Evolutionary conservation across 2,329 filamentous ascomycete species (phyloP), one percentile per base, ranked within the genome.

Genomic region (Calonectria naviculata): DNA sequence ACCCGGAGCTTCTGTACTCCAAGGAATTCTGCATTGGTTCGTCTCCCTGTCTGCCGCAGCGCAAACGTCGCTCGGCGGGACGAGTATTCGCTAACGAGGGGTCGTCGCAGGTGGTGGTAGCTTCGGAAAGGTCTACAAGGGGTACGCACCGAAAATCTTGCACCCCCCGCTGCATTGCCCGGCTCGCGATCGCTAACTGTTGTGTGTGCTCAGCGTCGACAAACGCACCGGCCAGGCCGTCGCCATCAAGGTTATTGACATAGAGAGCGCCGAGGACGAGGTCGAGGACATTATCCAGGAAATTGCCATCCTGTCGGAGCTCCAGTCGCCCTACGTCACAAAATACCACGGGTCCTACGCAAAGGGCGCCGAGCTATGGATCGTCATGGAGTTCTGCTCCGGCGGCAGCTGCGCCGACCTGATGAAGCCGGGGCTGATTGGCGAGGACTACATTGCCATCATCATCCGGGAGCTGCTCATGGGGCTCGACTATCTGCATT

Each of bases 231-330:
- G 97, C 42, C 93, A 97, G 80, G 93, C 96, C 15, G 97, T 99
- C 62, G 97, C 97, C 31, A 99, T 99, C 87, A 99, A 99, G 85
- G 89, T 99, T 79, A 98, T 99, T 82, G 97, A 99, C 80, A 97
- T 99, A 76, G 97, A 99, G 85, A 98, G 97, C 85, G 97, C 97
- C 80, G 97, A 99, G 85, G 97, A 99, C 83, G 97, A 99, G 85
- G 96, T 99, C 77, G 97, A 98, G 86, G 97, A 99, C 85, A 99
- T 99, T 79, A 98, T 98, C 82, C 95, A 98, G 83, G 97, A 99
- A 85, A 98, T 99, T 77, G 95, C 96, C 76, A 98, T 99, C 78
- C 89, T 99, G 67, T 98, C 97, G 36, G 96, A 97, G 84, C 91
- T 99, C 75, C 94, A 97, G 84, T 98, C 96, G 21, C 95, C 95